Evolutionary conservation across 495 filamentous ascomycete species (phyloP), one percentile per base, ranked within the genome.

Genomic region (Cairneyella variabilis): DNA sequence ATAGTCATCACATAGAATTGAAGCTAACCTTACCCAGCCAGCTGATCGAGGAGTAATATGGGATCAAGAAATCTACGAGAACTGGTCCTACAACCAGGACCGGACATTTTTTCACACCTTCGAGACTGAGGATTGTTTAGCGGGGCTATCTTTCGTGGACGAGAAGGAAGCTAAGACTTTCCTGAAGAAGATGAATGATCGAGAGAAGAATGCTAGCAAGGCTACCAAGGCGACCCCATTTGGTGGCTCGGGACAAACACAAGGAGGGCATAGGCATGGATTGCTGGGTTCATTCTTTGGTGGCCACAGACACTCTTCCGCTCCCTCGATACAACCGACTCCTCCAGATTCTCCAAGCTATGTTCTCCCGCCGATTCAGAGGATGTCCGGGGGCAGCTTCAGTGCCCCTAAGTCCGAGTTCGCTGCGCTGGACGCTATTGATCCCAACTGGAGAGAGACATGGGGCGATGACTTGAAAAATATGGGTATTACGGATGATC

Each of bases 1-100:
- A 32, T 38, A 21, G 21, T 16, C 8, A 28, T 20, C 17, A 23
- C 36, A 17, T 17, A 28, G 14, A 34, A 41, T 14, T 45, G 46
- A 56, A 61, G 28, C 61, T 68, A 56, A 73, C 66, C 40, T 12
- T 41, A 12, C 17, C 40, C 61, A 95, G 90, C 79, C 87, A 28
- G 75, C 86, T 40, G 83, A 82, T 67, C 82, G 85, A 60, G 93
- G 95, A 43, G 95, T 98, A 22, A 85, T 98, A 60, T 98, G 93
- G 93, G 93, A 98, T 65, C 91, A 97, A 71, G 93, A 98, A 68
- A 86, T 97, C 59, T 97, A 91, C 67, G 91, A 98, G 48, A 85
- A 83, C 40, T 97, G 96, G 74, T 77, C 77, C 32, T 98, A 97
- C 71, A 93, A 96, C 65, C 90, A 93, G 62, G 95, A 98, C 66